Base-by-base conservation (phyloP, 116 monocot genomes). In the Cymodocea nodosa region DNA sequence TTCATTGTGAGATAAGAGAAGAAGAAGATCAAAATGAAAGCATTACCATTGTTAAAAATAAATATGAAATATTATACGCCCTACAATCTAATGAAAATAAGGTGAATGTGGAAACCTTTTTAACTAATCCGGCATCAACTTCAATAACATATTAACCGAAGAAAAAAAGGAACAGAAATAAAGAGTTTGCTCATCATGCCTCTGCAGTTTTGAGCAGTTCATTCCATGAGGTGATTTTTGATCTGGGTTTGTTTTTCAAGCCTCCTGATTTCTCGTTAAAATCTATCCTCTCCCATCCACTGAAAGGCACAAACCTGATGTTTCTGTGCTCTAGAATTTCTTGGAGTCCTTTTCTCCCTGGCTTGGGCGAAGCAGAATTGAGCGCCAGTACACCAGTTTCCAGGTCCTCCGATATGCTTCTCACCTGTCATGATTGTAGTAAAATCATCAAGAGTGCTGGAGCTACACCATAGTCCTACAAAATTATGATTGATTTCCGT, bases 211-310 rank as follows among this genome's bases (percentile, higher is more conserved):
- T 64, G 18, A 89, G 67, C 6, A 99, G 79, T 23, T 86, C 84
- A 58, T 84, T 67, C 92, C 86, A 84, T 34, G 81, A 58, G 19
- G 81, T 81, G 13, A 99, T 69, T 70, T 99, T 99, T 52, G 79
- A 79, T 81, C 98, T 92, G 30, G 89, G 89, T 65, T 81, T 92
- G 71, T 79, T 84, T 68, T 62, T 81, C 59, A 82, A 64, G n/a
- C 65, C 64, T 22, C 98, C 59, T 39, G 64, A 59, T 76, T 71
- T 92, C 77, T 99, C 98, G 61, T 76, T 84, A 5, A 75, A 70
- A 79, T 99, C 92, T 59, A 99, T 92, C 74, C 77, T 89, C 62
- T 92, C 75, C 98, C 98, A 99, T 10, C 84, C 92, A 59, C 50
- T 64, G 55, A 92, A 92, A 15, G 79, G 75, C 17, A 92, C 89